Percentiles rank a stretch among this genome's conserved stretches.
These are phyloP conservation scores for Talaromyces atroroseus DNA, from an alignment of 2,329 filamentous ascomycete species.

Conservation along the genomic window DNA sequence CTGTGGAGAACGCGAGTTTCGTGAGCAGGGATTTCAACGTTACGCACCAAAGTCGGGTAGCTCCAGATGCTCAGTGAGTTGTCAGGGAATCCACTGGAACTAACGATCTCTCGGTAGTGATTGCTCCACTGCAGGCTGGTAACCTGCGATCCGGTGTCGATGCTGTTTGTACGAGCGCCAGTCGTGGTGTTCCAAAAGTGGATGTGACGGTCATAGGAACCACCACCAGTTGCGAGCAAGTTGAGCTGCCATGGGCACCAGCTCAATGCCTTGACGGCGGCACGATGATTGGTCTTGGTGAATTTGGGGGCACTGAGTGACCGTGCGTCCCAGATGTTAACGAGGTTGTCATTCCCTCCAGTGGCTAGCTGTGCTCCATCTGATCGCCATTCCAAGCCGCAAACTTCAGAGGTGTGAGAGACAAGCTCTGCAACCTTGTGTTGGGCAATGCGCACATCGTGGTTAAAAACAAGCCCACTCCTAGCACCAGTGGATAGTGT, in stretches of 20 bases:
- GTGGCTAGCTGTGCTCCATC: slow-evolving; percentile 96
- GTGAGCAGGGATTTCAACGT: slow-evolving; percentile 95
- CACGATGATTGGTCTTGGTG: slow-evolving; percentile 99
- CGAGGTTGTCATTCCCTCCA: slow-evolving; percentile 96
- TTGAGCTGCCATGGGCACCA: slow-evolving; percentile 99
- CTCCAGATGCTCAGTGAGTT: slow-evolving; percentile 99
- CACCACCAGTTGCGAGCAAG: slow-evolving; percentile 90
- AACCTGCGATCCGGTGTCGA: slow-evolving; percentile 96
- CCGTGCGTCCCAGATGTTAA: slow-evolving; percentile 97
- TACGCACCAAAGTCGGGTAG: slow-evolving; percentile 94
- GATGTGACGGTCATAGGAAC: slow-evolving; percentile 94
- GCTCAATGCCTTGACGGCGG: slow-evolving; percentile 93
- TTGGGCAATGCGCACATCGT: slow-evolving; percentile 93
- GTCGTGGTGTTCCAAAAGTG: slow-evolving; percentile 99
- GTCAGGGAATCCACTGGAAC: slow-evolving; percentile 96
- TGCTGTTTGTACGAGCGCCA: slow-evolving; percentile 95
- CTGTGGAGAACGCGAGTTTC: slow-evolving; percentile 96
- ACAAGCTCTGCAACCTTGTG: slow-evolving; percentile 98
- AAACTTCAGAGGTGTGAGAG: slow-evolving; percentile 96
- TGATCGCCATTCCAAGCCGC: slow-evolving; percentile 93
- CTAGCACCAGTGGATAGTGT: slow-evolving; percentile 90
- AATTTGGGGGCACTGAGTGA: slow-evolving; percentile 93
- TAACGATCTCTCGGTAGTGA: slow-evolving; percentile 95
- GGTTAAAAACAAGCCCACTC: slow-evolving; percentile 94
- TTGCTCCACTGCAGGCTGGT: slow-evolving; percentile 95